Evolutionary conservation across 345 rosid species (phyloP).

Genomic region (Dipteronia dyeriana): DNA sequence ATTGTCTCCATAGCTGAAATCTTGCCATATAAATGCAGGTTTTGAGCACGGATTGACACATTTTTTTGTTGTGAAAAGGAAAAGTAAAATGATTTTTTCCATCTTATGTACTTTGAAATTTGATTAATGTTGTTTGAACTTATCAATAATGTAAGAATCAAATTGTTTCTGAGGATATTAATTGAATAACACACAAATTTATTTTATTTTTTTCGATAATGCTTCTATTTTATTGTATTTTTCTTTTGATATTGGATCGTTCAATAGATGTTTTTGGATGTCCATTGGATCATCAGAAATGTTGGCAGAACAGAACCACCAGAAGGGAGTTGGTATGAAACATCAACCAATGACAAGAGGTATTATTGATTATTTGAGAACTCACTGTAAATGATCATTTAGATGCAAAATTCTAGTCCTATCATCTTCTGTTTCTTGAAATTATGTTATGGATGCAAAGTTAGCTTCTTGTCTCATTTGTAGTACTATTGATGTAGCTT

Average conservation of each 20-base stretch:
- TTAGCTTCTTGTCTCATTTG: not conserved
- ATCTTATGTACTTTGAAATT: not conserved
- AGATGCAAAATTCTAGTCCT: not conserved
- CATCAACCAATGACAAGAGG: not conserved
- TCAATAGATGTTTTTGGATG: not conserved
- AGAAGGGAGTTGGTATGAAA: not conserved
- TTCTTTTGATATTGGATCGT: not conserved
- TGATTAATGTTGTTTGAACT: not conserved
- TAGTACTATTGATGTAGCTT: not conserved
- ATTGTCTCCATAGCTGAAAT: slow-evolving; percentile 24
- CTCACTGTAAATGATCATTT: not conserved
- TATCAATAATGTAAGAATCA: not conserved
- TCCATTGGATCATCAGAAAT: not conserved
- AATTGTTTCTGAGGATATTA: too few relatives aligned
- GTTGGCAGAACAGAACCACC: not conserved
- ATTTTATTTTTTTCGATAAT: not conserved
- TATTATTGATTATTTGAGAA: not conserved
- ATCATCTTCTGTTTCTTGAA: not conserved
- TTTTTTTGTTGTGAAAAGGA: not conserved
- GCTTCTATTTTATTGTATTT: not conserved
- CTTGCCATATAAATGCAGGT: slow-evolving; percentile 18
- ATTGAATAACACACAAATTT: not conserved
- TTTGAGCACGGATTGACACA: slow-evolving; percentile 22
- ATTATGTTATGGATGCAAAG: not conserved
- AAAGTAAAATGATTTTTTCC: not conserved